Percentiles rank a stretch among this genome's conserved stretches.
phyloP scores from a whole-genome alignment of 177 flowering plant species.

The Telopea speciosissima region DNA sequence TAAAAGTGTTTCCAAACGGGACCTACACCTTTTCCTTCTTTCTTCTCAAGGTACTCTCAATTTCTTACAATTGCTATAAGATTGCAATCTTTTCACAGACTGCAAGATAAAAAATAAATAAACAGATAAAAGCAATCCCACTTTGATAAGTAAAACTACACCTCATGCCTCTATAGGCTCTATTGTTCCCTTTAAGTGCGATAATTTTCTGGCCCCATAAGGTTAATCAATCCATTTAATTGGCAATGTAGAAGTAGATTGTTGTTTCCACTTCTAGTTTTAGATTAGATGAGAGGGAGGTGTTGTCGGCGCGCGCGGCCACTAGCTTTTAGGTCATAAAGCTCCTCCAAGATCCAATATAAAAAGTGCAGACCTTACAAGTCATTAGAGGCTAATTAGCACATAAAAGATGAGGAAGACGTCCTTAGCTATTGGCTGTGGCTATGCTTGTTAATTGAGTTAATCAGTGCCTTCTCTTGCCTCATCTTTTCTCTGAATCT shows the following conservation, averaged over 20 bases:
- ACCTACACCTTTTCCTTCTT: no score
- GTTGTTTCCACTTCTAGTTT: background rate
- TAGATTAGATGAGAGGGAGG: background rate
- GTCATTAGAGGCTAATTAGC: constrained; percentile 6
- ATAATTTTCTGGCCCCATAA: background rate
- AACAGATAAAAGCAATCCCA: no score
- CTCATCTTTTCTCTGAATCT: no score
- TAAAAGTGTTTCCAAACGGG: no score
- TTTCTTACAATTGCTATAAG: no score
- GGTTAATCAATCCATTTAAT: background rate
- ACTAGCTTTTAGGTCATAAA: constrained; percentile 8
- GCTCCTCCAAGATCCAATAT: background rate
- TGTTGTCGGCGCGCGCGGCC: background rate
- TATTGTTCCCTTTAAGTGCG: no score
- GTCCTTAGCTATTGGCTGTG: constrained; percentile 1
- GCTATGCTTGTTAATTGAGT: background rate
- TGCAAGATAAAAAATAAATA: no score
- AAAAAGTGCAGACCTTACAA: background rate
- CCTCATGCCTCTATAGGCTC: no score
- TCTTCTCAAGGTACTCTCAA: no score
- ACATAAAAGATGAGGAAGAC: constrained; percentile 4
- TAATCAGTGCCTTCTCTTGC: no score
- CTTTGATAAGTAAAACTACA: no score
- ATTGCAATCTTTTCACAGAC: no score
- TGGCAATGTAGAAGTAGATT: background rate